These are phyloP conservation scores for Cladosporium velox DNA, from an alignment of 2,329 filamentous ascomycete genomes.

Conservation along the genomic window DNA sequence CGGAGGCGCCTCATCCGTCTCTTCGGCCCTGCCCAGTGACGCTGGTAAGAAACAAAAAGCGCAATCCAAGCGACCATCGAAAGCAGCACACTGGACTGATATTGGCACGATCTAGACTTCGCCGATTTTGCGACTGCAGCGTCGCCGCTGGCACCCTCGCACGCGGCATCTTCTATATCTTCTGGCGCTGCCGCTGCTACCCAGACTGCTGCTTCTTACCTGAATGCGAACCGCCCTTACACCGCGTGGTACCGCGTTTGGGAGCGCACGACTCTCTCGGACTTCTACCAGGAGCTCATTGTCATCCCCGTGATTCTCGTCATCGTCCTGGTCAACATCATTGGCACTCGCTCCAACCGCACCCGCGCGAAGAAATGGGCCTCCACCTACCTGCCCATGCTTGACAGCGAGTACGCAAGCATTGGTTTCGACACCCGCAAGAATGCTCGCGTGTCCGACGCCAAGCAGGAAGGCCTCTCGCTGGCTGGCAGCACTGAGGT, in stretches of 20 bases:
- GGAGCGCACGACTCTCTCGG: constrained; percentile 79
- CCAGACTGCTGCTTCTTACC: constrained; percentile 36
- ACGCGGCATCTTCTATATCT: constrained; percentile 57
- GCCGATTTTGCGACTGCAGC: constrained; percentile 86
- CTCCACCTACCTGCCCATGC: constrained; percentile 67
- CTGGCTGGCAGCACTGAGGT: constrained; percentile 44
- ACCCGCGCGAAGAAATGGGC: constrained; percentile 80
- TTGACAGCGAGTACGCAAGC: constrained; percentile 80
- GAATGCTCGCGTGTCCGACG: constrained; percentile 42
- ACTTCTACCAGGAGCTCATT: constrained; percentile 85
- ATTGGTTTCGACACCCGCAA: constrained; percentile 71
- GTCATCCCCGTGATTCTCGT: constrained; percentile 75
- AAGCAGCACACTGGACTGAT: constrained; percentile 19
- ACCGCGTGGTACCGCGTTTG: constrained; percentile 97
- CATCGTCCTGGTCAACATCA: constrained; percentile 75
- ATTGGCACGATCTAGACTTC: constrained; percentile 65
- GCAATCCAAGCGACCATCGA: constrained; percentile 20
- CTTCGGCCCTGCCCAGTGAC: constrained; percentile 54
- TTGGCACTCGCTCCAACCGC: constrained; percentile 79
- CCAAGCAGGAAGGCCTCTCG: constrained; percentile 35
- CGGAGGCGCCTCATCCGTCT: constrained; percentile 64
- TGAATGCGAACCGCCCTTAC: constrained; percentile 62
- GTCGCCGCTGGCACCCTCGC: constrained; percentile 59
- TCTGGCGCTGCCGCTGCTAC: constrained; percentile 47
- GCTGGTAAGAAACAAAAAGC: constrained; percentile 59